Conservation (phyloP, 1,284 basidiomycete species). For the Melanopsichium pennsylvanicum region DNA sequence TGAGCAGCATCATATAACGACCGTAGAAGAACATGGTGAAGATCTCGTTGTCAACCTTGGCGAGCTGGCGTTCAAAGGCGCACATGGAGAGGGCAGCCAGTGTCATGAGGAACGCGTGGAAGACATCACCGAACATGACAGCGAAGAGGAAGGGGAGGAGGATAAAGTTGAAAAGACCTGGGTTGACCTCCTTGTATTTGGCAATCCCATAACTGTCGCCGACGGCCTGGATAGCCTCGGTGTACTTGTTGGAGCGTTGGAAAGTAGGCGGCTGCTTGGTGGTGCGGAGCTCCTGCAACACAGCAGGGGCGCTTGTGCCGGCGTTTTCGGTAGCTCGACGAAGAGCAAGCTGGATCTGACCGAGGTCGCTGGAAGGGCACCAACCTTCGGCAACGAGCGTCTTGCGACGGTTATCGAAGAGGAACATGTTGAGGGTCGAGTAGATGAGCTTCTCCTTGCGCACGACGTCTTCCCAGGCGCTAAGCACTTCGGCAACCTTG, state of each 20-base stretch:
- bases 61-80: slow-evolving; percentile 80
- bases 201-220: slow-evolving; percentile 98
- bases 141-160: slow-evolving; percentile 99
- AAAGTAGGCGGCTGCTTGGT: slow-evolving; percentile 94
- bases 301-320: slow-evolving; percentile 88
- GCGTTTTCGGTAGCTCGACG: slow-evolving; percentile 94
- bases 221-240: slow-evolving; percentile 95
- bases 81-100: slow-evolving; percentile 84
- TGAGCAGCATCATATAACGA: slow-evolving; percentile 96
- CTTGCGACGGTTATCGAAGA: slow-evolving; percentile 90
- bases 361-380: slow-evolving; percentile 91
- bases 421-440: slow-evolving; percentile 71
- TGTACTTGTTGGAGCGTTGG: slow-evolving; percentile 94
- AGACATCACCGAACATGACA: slow-evolving; percentile 99
- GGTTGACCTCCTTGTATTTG: slow-evolving; percentile 96
- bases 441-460: slow-evolving; percentile 93
- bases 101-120: slow-evolving; percentile 88
- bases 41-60: slow-evolving; percentile 84
- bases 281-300: slow-evolving; percentile 88
- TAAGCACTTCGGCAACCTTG: slow-evolving; percentile 83
- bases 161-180: slow-evolving; percentile 89
- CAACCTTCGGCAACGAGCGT: slow-evolving; percentile 97
- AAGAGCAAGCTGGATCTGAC: slow-evolving; percentile 84
- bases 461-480: slow-evolving; percentile 92
- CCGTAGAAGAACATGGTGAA: slow-evolving; percentile 91